Evolutionary conservation across 2,329 filamentous ascomycete genomes (phyloP).

Genomic region (Aspergillus costaricaensis): DNA sequence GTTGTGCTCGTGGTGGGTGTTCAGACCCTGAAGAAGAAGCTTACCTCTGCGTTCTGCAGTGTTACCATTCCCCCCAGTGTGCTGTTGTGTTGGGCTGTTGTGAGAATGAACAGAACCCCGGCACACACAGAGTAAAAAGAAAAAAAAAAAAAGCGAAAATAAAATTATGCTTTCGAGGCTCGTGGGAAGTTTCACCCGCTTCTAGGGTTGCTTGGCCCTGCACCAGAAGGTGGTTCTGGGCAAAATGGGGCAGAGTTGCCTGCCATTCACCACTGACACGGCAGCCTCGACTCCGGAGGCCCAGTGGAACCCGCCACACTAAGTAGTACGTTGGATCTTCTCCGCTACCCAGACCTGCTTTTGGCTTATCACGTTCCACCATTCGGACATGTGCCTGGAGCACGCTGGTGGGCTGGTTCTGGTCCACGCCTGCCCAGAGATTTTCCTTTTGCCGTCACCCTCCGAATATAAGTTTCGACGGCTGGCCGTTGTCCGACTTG

Average conservation of each 20-base stretch:
- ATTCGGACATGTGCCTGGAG: constrained; percentile 25
- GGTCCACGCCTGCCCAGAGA: constrained; percentile 20
- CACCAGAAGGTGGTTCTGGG: not conserved
- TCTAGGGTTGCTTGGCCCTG: not conserved
- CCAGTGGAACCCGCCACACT: constrained; percentile 9
- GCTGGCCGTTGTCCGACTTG: constrained; percentile 22
- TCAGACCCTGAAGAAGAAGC: too few species aligned
- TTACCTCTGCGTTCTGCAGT: too few species aligned
- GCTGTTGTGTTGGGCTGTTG: too few species aligned
- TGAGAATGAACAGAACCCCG: too few species aligned
- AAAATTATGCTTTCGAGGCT: not conserved
- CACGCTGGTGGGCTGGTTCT: constrained; percentile 16
- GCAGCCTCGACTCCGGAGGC: constrained; percentile 8
- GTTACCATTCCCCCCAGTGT: too few species aligned
- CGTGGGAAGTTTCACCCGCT: constrained; percentile 5
- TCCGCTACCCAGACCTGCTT: constrained; percentile 13
- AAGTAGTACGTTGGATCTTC: constrained; percentile 10
- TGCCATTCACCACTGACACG: constrained; percentile 10
- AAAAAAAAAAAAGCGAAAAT: too few species aligned
- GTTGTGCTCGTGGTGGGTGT: too few species aligned
- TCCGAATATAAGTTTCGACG: constrained; percentile 21
- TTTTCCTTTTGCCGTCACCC: constrained; percentile 15
- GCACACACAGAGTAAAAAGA: too few species aligned
- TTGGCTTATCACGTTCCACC: constrained; percentile 24
- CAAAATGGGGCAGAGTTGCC: not conserved